These are phyloP conservation scores for Fusarium pseudonygamai DNA, from an alignment of 2,329 filamentous ascomycete genomes.

Conservation along the genomic window DNA sequence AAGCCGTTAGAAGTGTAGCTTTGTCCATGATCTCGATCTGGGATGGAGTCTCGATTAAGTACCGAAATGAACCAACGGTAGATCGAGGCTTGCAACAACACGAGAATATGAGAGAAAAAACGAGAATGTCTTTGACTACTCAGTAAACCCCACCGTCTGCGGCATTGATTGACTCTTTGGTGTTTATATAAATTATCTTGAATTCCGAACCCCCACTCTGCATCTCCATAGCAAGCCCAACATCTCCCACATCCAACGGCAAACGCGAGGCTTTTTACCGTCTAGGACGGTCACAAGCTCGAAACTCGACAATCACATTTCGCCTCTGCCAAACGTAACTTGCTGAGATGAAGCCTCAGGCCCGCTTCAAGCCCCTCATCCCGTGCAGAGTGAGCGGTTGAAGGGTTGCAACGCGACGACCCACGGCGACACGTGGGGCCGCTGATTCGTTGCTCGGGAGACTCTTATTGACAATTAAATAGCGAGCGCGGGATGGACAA, in stretches of 20 bases:
- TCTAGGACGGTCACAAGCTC: conserved; percentile 8
- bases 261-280: conserved; percentile 18
- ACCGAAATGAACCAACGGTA: background rate
- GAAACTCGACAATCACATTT: conserved; percentile 28
- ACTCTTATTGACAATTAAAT: conserved; percentile 13
- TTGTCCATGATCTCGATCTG: conserved; percentile 47
- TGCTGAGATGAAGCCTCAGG: conserved; percentile 10
- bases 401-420: conserved; percentile 22
- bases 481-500: conserved; percentile 5
- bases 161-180: conserved; percentile 6
- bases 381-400: background rate
- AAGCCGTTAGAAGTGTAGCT: conserved; percentile 51
- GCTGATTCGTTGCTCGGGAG: conserved; percentile 41
- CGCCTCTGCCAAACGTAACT: conserved; percentile 25
- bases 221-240: background rate
- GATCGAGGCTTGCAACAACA: background rate
- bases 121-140: conserved; percentile 1
- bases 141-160: background rate
- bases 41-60: conserved; percentile 13
- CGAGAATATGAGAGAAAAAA: conserved; percentile 5
- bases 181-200: conserved; percentile 32
- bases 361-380: conserved; percentile 26
- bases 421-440: conserved; percentile 42
- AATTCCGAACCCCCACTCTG: conserved; percentile 16
- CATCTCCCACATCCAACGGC: conserved; percentile 10